These are phyloP conservation scores for Wallacemonas sp. DNA, from an alignment of 208 protist genomes.

Conservation along the genomic window DNA sequence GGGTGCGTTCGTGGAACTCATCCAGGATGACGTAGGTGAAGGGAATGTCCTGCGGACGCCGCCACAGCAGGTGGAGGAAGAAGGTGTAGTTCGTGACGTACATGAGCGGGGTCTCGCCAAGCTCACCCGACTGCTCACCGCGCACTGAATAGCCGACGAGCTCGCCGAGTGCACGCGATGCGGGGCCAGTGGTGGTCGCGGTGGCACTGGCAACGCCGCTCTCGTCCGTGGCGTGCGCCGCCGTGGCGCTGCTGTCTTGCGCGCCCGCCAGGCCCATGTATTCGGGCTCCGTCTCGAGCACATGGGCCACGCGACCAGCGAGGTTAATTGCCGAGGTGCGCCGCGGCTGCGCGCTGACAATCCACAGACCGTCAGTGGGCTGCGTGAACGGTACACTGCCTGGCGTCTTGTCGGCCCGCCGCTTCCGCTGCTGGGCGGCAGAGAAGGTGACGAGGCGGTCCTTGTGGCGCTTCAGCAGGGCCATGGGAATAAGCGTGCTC, in stretches of 20 bases:
- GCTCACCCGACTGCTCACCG: conserved; percentile 67
- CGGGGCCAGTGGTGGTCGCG: not conserved
- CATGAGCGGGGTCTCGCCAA: conserved; percentile 79
- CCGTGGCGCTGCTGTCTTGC: not conserved
- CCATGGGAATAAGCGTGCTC: conserved; percentile 83
- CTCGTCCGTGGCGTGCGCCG: not conserved
- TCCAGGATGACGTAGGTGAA: conserved; percentile 94
- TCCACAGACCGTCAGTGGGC: conserved; percentile 1
- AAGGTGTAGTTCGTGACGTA: conserved; percentile 91
- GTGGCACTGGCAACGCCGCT: not conserved
- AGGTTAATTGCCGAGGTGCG: conserved; percentile 84
- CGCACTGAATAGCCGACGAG: conserved; percentile 83
- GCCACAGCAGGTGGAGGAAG: conserved; percentile 77
- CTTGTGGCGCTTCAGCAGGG: conserved; percentile 46
- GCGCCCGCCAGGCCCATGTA: conserved; percentile 3
- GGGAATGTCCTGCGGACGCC: conserved; percentile 45
- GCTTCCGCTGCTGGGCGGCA: not conserved
- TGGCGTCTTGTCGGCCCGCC: no score
- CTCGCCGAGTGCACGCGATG: conserved; percentile 28
- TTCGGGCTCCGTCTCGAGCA: conserved; percentile 52
- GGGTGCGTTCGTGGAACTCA: conserved; percentile 95
- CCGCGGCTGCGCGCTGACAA: conserved; percentile 81
- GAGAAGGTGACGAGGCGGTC: conserved; percentile 1
- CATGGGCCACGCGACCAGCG: conserved; percentile 59
- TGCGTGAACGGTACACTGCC: not conserved